Percentiles rank a stretch among this genome's conserved stretches.
These are phyloP conservation scores for Oryza brachyantha DNA, from an alignment of 176 grass and related monocot species.

Conservation along the genomic window DNA sequence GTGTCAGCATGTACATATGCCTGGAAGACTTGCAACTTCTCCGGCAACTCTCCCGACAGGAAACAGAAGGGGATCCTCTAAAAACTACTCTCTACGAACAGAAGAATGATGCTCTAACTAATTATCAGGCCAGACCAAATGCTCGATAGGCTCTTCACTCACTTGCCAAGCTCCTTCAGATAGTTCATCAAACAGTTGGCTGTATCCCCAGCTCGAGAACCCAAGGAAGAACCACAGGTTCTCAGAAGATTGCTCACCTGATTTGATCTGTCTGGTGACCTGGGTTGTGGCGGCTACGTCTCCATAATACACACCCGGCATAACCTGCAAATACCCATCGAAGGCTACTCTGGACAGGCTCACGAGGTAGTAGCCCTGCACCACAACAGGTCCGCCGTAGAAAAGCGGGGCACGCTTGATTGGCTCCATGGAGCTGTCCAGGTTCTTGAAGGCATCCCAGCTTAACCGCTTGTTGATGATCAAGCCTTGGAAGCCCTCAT, in stretches of 20 bases:
- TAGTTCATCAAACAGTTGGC: conserved; percentile 76
- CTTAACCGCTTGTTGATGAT: conserved; percentile 81
- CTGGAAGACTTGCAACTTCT: background rate
- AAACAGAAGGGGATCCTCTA: background rate
- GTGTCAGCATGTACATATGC: background rate
- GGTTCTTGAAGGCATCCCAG: conserved; percentile 73
- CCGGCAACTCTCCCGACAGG: no score
- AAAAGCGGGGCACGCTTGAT: conserved; percentile 61
- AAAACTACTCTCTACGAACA: background rate
- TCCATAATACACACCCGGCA: conserved; percentile 65
- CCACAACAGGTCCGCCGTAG: conserved; percentile 76
- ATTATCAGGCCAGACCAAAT: conserved; percentile 66
- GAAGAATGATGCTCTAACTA: conserved; percentile 42
- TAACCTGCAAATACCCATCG: conserved; percentile 60
- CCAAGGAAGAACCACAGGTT: conserved; percentile 85
- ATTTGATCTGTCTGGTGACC: conserved; percentile 48
- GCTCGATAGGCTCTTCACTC: conserved; percentile 27
- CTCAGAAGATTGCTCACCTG: conserved; percentile 37
- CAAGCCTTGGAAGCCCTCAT: conserved; percentile 69
- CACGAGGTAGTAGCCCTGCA: conserved; percentile 70
- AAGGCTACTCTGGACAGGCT: conserved; percentile 54
- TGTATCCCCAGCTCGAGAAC: conserved; percentile 67
- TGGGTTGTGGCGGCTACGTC: conserved; percentile 51
- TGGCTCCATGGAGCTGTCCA: conserved; percentile 53
- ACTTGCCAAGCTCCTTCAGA: conserved; percentile 64